Evolutionary conservation across 768 basidiomycete genomes (phyloP), one percentile per base, ranked within the genome.

Genomic region (Macrocybe gigantea): DNA sequence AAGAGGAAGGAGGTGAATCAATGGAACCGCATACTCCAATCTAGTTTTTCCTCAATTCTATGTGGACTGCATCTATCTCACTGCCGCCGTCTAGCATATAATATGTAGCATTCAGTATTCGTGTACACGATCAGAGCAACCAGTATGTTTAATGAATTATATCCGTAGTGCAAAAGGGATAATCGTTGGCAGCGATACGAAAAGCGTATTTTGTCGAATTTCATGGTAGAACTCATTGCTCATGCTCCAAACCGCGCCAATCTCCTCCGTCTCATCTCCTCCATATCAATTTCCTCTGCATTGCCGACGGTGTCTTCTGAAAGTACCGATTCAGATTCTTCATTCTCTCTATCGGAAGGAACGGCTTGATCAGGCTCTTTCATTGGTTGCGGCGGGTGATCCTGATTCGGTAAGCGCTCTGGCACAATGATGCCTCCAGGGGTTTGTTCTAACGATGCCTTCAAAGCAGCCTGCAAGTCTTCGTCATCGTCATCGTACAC

Each of bases 401-500:
- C 34, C 35, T 37, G 33, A 30, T 6, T 9, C 11, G 39, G 53
- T 31, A 1, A 33, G 14, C 52, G 40, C 29, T 64, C 61, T 33
- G 72, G 71, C 5, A 71, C 56, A 29, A 63, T 54, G 65, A 73
- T 83, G 31, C 73, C 83, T 36, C 66, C 64, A 1, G 86, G 82
- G 14, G 81, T 61, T 37, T 69, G 69, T 59, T 86, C 85, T 52
- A 94, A 69, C 34, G 91, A 93, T 2, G 90, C 93, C 59, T 72
- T 82, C 41, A 95, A 70, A 5, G 93, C 93, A 8, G 91, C 92
- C 65, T 94, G 93, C 40, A 95, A 67, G 56, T 88, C 85, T 15
- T 78, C 80, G 56, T 95, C 92, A 44, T 93, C 92, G 53, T 94
- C 92, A 52, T 93, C 92, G 54, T 88, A 83, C 35, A 83, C 78